Base-by-base conservation (phyloP, 371 early-diverging fungal species). In the Mortierella polycephala region DNA sequence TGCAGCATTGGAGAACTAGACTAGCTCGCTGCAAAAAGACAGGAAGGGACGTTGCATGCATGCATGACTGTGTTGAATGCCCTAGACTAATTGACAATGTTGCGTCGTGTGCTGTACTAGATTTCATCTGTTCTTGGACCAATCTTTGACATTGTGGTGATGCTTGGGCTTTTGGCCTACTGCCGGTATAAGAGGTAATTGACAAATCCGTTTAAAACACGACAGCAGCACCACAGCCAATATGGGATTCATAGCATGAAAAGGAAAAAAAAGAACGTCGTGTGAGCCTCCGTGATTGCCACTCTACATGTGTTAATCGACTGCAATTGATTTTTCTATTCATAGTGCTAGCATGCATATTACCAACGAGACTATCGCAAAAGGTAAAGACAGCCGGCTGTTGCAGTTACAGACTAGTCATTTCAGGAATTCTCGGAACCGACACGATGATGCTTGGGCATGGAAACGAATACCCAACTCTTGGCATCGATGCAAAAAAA, bases 181-280 rank as follows among this genome's bases (percentile, higher is more conserved):
- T 79, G 80, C 50, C 80, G 80, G 30, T 66, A 69, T 37, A 79
- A 69, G 60, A 79, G 80, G 80, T 73, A 77, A 53, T 46, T 8
- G 13, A 20, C 16, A 42, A 8, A 37, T n/a, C 11, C 41, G 11
- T n/a, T 45, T 10, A 30, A 3, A 62, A 12, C 12, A 44, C n/a
- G 10, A 5, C 20, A 10, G 42, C 40, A 21, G 40, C 45, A 16
- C 50, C 21, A 45, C 23, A 55, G 54, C 60, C 49, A 30, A 30
- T 30, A 30, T 30, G 30, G 2, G 30, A 30, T 30, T 30, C 4
- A 30, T 30, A 30, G 4, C 30, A 30, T 30, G 30, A 4, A 30
- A 30, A 30, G 30, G 30, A n/a, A n/a, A n/a, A n/a, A n/a, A n/a
- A n/a, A n/a, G n/a, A n/a, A n/a, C 30, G 30, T 30, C 30, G 30